phyloP scores from a whole-genome alignment of 176 grass and related monocot species.

The Paspalum vaginatum region DNA sequence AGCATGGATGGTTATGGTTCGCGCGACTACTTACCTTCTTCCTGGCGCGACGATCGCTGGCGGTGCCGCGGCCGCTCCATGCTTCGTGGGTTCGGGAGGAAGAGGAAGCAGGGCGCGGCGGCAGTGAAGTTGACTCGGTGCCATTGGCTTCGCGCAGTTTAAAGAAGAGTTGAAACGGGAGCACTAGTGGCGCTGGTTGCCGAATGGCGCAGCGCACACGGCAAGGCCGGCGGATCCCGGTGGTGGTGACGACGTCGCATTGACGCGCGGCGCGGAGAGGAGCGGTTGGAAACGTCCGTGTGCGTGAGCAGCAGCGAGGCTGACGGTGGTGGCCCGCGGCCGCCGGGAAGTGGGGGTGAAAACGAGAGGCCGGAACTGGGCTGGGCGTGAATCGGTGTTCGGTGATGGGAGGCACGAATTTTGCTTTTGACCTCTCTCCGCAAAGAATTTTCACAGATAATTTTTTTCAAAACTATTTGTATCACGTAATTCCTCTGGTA shows the following conservation, averaged over 20 bases:
- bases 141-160: conserved; percentile 5
- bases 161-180: background rate
- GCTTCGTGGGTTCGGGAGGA: background rate
- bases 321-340: conserved; percentile 8
- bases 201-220: conserved; percentile 10
- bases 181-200: background rate
- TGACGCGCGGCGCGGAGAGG: conserved; percentile 22
- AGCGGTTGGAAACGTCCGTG: background rate
- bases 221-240: background rate
- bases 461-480: too few species aligned
- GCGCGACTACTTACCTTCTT: conserved; percentile 4
- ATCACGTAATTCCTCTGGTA: too few species aligned
- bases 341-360: background rate
- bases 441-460: too few species aligned
- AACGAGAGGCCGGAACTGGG: background rate
- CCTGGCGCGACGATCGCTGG: conserved; percentile 7
- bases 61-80: conserved; percentile 32
- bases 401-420: too few species aligned
- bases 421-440: too few species aligned
- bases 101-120: background rate
- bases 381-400: background rate
- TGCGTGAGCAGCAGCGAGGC: background rate
- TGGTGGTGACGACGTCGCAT: background rate
- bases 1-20: background rate
- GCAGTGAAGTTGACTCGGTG: conserved; percentile 25